Evolutionary conservation across 306 rosid species (phyloP).

Genomic region (Corylus avellana): DNA sequence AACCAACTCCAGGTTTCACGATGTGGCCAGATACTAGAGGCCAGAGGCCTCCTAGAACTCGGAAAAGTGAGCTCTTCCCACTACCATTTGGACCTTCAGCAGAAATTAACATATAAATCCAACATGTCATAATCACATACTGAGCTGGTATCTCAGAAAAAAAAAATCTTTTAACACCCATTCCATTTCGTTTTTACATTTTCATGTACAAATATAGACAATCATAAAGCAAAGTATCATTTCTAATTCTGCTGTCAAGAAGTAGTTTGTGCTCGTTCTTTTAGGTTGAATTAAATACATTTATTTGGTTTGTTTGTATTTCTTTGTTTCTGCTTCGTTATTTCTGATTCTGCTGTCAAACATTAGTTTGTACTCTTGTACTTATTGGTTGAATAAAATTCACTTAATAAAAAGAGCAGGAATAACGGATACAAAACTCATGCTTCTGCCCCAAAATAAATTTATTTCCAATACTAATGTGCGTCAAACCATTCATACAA

Average conservation of each 20-base stretch:
- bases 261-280: background rate
- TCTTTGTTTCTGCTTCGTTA: background rate
- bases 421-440: background rate
- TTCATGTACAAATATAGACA: background rate
- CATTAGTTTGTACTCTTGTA: background rate
- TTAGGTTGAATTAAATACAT: background rate
- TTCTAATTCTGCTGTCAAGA: background rate
- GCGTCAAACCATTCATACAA: background rate
- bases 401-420: background rate
- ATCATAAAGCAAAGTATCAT: background rate
- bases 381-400: background rate
- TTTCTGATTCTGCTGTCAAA: background rate
- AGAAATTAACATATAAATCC: conserved; percentile 22
- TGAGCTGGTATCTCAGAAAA: conserved; percentile 4
- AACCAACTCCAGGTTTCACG: conserved; percentile 95
- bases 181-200: background rate
- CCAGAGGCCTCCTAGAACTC: conserved; percentile 99
- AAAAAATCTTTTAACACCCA: background rate
- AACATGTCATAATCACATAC: background rate
- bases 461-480: background rate
- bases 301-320: background rate
- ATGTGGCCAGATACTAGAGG: conserved; percentile 91
- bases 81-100: conserved; percentile 98
- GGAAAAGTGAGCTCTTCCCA: conserved; percentile 98
- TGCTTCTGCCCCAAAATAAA: background rate